These are phyloP conservation scores for Pholiota adiposa DNA, from an alignment of 1,284 basidiomycete species.

Conservation along the genomic window DNA sequence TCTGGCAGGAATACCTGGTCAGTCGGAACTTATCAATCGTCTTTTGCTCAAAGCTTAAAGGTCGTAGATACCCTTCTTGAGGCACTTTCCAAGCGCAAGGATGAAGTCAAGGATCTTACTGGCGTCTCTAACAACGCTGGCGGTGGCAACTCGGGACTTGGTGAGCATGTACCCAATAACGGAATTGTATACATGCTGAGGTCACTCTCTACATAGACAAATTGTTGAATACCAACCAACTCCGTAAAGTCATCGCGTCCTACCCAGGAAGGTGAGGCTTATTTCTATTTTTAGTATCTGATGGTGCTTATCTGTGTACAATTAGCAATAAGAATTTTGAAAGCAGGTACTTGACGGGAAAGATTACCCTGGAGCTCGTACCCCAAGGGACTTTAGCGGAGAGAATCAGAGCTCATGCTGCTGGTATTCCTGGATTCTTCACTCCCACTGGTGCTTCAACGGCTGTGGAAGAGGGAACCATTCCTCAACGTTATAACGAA, in stretches of 20 bases:
- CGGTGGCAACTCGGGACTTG: slow-evolving; percentile 76
- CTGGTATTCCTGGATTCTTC: slow-evolving; percentile 96
- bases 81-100: slow-evolving; percentile 77
- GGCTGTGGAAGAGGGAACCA: slow-evolving; percentile 79
- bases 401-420: slow-evolving; percentile 89
- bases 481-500: slow-evolving; percentile 76
- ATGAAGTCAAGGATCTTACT: slow-evolving; percentile 71
- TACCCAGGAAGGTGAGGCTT: slow-evolving; percentile 80
- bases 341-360: slow-evolving; percentile 77
- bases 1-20: slow-evolving; percentile 76
- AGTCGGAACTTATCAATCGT: slow-evolving; percentile 15
- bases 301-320: neutral
- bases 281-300: slow-evolving; percentile 1
- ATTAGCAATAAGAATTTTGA: slow-evolving; percentile 80
- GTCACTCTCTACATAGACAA: slow-evolving; percentile 56
- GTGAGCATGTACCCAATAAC: slow-evolving; percentile 45
- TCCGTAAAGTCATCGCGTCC: slow-evolving; percentile 85
- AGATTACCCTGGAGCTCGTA: slow-evolving; percentile 86
- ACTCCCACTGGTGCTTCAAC: slow-evolving; percentile 94
- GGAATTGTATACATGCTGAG: neutral
- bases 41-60: slow-evolving; percentile 6
- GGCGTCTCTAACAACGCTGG: slow-evolving; percentile 94
- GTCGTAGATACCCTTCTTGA: slow-evolving; percentile 78
- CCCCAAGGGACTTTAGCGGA: slow-evolving; percentile 94
- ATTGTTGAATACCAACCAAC: slow-evolving; percentile 77